Percentiles rank a stretch among this genome's conserved stretches.
Conservation (phyloP, 2,329 filamentous ascomycete species). For the Orbilia ellipsospora region DNA sequence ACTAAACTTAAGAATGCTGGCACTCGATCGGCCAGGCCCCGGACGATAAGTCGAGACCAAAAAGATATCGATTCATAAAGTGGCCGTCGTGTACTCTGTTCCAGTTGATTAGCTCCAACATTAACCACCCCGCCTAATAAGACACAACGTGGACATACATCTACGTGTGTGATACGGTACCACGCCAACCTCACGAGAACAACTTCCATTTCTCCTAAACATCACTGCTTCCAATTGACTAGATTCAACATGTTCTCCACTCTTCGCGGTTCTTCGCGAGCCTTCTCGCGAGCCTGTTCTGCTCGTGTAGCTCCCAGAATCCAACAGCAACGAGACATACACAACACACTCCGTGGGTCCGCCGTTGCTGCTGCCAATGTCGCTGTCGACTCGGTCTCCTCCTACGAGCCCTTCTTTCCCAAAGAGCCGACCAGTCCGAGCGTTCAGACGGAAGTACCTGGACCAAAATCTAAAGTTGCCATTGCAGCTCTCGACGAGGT, state of each 20-base stretch:
- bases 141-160: background rate
- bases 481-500: conserved; percentile 65
- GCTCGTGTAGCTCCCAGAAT: conserved; percentile 30
- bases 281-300: conserved; percentile 34
- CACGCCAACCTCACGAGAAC: conserved; percentile 5
- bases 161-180: background rate
- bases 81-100: conserved; percentile 44
- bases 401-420: conserved; percentile 55
- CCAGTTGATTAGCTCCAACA: background rate
- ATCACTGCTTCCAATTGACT: conserved; percentile 28
- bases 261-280: conserved; percentile 48
- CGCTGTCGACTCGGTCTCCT: conserved; percentile 50
- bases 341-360: conserved; percentile 46
- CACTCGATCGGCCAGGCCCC: conserved; percentile 33
- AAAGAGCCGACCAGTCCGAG: conserved; percentile 57
- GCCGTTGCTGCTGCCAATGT: conserved; percentile 48
- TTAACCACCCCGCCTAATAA: conserved; percentile 23
- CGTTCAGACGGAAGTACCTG: conserved; percentile 62
- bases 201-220: conserved; percentile 22
- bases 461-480: conserved; percentile 62
- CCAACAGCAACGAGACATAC: conserved; percentile 48
- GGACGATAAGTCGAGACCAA: conserved; percentile 22
- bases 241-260: conserved; percentile 40
- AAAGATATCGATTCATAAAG: conserved; percentile 28
- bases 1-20: background rate